A percentile compares a stretch with the other conserved stretches of the same genome.
Evolutionary conservation across 129 eudicot genomes (phyloP).

Genomic region (Silybum marianum): DNA sequence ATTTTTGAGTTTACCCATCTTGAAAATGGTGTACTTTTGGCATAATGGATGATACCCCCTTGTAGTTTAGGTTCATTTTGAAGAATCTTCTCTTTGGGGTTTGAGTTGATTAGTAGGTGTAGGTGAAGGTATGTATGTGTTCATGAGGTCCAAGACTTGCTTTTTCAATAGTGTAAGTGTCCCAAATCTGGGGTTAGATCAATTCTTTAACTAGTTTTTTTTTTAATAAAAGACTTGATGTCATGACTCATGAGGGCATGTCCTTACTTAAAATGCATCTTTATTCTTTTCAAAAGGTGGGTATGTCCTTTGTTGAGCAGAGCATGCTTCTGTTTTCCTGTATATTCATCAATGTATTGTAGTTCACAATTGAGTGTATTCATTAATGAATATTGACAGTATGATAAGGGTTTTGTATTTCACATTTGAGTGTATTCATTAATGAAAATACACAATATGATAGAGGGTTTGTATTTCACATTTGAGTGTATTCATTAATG

Average conservation of each 20-base stretch:
- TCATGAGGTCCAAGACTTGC: not conserved
- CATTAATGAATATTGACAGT: too few species aligned
- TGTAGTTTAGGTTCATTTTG: not conserved
- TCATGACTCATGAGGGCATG: not conserved
- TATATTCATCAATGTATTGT: not conserved
- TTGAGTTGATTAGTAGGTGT: not conserved
- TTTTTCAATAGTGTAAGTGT: not conserved
- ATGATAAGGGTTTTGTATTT: too few species aligned
- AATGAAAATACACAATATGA: too few species aligned
- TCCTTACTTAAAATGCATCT: not conserved
- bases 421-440: too few species aligned
- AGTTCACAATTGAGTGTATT: not conserved
- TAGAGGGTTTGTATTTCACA: too few species aligned
- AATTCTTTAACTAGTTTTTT: not conserved
- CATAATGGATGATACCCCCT: not conserved
- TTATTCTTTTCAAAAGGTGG: not conserved
- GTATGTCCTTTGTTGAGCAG: not conserved
- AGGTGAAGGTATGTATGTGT: not conserved
- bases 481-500: not conserved
- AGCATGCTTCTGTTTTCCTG: not conserved
- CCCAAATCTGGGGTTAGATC: not conserved
- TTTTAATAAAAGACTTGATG: not conserved
- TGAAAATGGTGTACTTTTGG: slow-evolving; percentile 6
- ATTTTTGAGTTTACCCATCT: not conserved
- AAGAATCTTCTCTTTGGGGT: not conserved